Conservation (phyloP, 768 basidiomycete genomes). For the Boletus eberwhitei region DNA sequence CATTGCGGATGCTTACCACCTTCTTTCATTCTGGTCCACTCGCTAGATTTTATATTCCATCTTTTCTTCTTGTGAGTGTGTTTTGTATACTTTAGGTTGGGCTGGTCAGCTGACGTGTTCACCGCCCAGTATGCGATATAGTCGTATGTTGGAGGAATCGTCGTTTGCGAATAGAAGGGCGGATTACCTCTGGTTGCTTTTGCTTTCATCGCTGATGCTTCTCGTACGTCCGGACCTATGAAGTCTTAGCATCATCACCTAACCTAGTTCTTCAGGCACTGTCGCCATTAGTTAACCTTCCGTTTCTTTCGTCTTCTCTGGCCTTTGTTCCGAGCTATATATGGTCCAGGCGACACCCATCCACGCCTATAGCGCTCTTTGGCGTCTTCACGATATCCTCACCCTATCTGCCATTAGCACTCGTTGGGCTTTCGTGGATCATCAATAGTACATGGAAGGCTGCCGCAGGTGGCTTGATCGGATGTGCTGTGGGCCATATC, state of each 20-base stretch:
- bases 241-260: neutral
- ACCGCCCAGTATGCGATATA: conserved; percentile 83
- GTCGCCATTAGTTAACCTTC: conserved; percentile 86
- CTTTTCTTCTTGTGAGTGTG: conserved; percentile 93
- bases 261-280: conserved; percentile 47
- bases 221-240: conserved; percentile 50
- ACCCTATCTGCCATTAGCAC: conserved; percentile 89
- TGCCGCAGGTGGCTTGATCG: conserved; percentile 76
- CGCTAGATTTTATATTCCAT: conserved; percentile 93
- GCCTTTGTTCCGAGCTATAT: conserved; percentile 96
- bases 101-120: neutral
- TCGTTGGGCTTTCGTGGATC: conserved; percentile 84
- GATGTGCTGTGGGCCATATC: conserved; percentile 84
- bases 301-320: conserved; percentile 89
- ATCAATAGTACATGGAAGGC: conserved; percentile 82
- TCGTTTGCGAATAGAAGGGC: conserved; percentile 88
- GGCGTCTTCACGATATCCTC: conserved; percentile 93
- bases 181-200: conserved; percentile 93
- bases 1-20: conserved; percentile 85
- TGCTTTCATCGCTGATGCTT: conserved; percentile 80
- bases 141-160: conserved; percentile 94
- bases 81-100: neutral
- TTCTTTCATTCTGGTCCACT: conserved; percentile 96
- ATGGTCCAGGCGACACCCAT: conserved; percentile 93
- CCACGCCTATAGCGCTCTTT: conserved; percentile 93